Percentiles rank a stretch among this genome's conserved stretches.
These are phyloP conservation scores for Picochlorum sp. DNA, from an alignment of 139 green algal species.

Conservation along the genomic window DNA sequence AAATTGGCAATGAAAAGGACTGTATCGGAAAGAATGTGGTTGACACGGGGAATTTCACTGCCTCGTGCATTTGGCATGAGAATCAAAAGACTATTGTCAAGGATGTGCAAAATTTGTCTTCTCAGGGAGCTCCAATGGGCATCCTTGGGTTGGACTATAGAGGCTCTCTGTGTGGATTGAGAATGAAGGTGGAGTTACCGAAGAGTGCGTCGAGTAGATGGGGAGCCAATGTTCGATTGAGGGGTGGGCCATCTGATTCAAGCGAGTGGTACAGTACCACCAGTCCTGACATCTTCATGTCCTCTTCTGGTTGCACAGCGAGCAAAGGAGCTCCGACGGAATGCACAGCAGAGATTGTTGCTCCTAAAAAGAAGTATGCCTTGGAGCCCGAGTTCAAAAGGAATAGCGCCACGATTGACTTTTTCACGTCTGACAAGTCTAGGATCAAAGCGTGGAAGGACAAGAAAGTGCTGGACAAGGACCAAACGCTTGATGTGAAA, in stretches of 20 bases:
- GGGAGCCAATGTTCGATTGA: background rate
- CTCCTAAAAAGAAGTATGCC: slow-evolving; percentile 1
- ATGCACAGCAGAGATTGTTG: background rate
- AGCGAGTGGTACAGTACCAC: background rate
- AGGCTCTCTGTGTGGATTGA: background rate
- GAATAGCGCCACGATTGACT: slow-evolving; percentile 4
- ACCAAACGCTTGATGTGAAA: background rate
- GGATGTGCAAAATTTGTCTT: background rate
- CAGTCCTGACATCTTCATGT: background rate
- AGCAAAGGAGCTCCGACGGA: background rate
- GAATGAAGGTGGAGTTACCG: background rate
- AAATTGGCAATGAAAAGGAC: background rate
- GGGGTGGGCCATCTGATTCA: background rate
- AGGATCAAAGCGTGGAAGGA: background rate
- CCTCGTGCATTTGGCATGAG: background rate
- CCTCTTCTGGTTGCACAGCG: background rate
- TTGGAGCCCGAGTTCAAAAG: background rate
- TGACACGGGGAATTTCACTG: background rate
- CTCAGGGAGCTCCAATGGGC: background rate
- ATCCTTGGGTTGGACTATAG: background rate
- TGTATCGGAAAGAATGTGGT: background rate
- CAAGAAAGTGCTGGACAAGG: background rate
- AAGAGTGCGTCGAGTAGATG: background rate
- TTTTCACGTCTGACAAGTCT: slow-evolving; percentile 6
- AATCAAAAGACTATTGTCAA: background rate